Evolutionary conservation across 129 eudicot species (phyloP), one percentile per base, ranked within the genome.

Genomic region (Deinandra increscens): DNA sequence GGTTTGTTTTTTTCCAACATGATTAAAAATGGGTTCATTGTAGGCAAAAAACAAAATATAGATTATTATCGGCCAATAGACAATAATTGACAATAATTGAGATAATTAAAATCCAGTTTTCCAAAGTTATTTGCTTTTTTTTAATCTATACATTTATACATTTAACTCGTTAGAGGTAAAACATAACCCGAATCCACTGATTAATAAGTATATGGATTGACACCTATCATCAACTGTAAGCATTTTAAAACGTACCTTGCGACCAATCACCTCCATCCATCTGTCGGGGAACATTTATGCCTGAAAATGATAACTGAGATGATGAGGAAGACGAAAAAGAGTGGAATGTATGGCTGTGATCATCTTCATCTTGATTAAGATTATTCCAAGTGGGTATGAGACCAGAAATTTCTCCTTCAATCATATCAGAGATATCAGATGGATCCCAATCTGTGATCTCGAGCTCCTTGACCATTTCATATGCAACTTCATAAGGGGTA

Each of bases 391-490:
- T 53, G 11, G 92, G 96, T 66, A 85, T 65, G 13, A 91, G 81
- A 18, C 84, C 88, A 3, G 88, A 78, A 39, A 91, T 91, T 75
- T 91, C 97, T 43, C 81, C 95, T 15, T 91, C 88, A 33, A 91
- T 91, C 97, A 91, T 91, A 64, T 82, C 82, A 19, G 97, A 78
- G 38, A 90, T 90, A 71, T 90, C 95, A 9, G 71, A 75, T 11
- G 97, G 90, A 15, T 79, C 86, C 96, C 97, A 85, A 67, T 91
- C 96, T 3, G 63, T 77, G 61, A 87, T 87, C 75, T 91, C 97
- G 11, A 91, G 74, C 55, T 91, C 97, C 87, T 85, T 91, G 41
- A 91, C 95, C 97, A 91, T 91, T 79, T 91, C 97, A 15, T 66
- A 85, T 6, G 97, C 97, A 11, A 91, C 97, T 42, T 87, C 92